phyloP scores from a whole-genome alignment of 2,329 filamentous ascomycete genomes.

The Cladobotryum protrusum region DNA sequence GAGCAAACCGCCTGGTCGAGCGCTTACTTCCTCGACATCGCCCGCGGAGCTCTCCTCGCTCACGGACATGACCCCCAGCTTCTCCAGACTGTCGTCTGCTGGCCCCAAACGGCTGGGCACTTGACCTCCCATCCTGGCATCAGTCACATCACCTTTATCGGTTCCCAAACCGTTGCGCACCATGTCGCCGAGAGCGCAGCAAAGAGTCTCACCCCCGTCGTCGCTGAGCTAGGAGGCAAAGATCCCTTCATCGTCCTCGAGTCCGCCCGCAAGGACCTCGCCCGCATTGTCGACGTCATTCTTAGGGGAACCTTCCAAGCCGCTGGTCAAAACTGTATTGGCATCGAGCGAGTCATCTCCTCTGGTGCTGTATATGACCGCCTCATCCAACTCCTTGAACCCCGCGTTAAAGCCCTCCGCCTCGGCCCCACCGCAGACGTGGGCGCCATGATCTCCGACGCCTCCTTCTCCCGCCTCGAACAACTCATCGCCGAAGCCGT shows the following conservation, averaged over 20 bases:
- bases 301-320: conserved; percentile 93
- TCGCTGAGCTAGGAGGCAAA: conserved; percentile 90
- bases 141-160: conserved; percentile 92
- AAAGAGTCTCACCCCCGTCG: conserved; percentile 77
- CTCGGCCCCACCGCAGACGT: conserved; percentile 76
- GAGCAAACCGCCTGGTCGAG: conserved; percentile 95
- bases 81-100: conserved; percentile 80
- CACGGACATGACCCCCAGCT: conserved; percentile 79
- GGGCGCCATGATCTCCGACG: conserved; percentile 81
- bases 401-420: conserved; percentile 67
- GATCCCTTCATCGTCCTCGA: conserved; percentile 88
- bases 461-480: conserved; percentile 71
- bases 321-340: conserved; percentile 95
- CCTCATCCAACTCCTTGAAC: conserved; percentile 63
- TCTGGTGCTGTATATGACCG: conserved; percentile 68
- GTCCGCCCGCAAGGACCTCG: conserved; percentile 59
- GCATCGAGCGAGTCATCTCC: conserved; percentile 87
- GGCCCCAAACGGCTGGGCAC: conserved; percentile 73
- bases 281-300: conserved; percentile 71
- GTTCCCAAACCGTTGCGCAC: conserved; percentile 78
- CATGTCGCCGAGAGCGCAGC: conserved; percentile 83
- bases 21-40: conserved; percentile 72
- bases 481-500: conserved; percentile 72
- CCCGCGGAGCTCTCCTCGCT: conserved; percentile 68
- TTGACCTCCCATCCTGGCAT: conserved; percentile 81